Conservation (phyloP, 202 grass and related monocot genomes). For the Schoenoplectus tabernaemontani region DNA sequence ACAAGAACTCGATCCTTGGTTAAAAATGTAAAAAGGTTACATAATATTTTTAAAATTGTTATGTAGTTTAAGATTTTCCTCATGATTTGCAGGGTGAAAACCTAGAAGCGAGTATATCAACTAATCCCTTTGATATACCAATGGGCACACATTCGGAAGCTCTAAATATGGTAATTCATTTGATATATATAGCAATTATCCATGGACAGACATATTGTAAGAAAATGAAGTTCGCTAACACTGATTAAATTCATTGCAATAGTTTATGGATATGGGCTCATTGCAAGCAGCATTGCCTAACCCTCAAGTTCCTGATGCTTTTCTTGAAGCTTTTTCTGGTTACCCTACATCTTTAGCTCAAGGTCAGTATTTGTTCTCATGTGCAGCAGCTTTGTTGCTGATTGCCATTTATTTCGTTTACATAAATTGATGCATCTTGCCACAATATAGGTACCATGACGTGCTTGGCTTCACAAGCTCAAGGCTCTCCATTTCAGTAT, state of each 20-base stretch:
- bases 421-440: background rate
- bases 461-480: constrained; percentile 33
- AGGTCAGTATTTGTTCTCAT: constrained; percentile 35
- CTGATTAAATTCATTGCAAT: constrained; percentile 16
- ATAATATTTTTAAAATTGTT: constrained; percentile 8
- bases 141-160: constrained; percentile 35
- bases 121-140: constrained; percentile 77
- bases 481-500: constrained; percentile 47
- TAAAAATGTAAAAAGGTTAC: background rate
- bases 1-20: background rate
- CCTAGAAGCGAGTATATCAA: constrained; percentile 25
- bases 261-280: constrained; percentile 56
- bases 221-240: background rate
- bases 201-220: background rate
- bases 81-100: constrained; percentile 34
- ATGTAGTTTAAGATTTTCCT: background rate
- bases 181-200: constrained; percentile 21
- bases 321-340: constrained; percentile 30
- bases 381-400: constrained; percentile 9
- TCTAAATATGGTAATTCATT: constrained; percentile 43
- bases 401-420: background rate
- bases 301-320: constrained; percentile 27
- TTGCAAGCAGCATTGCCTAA: constrained; percentile 43
- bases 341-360: constrained; percentile 35
- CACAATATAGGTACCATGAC: constrained; percentile 39